These are phyloP conservation scores for Pinus tabuliformis DNA, from an alignment of 75 land plant species.

Conservation along the genomic window DNA sequence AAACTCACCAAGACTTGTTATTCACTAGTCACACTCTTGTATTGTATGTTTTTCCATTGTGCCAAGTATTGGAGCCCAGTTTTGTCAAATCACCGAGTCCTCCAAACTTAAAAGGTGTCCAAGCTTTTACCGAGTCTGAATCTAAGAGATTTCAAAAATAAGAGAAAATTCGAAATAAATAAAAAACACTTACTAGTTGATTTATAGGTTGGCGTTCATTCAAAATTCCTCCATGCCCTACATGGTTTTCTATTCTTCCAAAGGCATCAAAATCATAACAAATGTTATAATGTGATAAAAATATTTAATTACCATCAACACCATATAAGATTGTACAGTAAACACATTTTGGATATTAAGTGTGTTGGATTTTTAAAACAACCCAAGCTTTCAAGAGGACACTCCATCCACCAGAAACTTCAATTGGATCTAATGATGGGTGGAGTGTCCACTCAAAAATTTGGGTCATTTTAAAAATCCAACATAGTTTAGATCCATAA, in stretches of 20 bases:
- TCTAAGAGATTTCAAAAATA: background rate
- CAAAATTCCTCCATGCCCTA: conserved; percentile 88
- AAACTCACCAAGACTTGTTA: too few relatives aligned
- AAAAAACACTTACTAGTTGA: conserved; percentile 52
- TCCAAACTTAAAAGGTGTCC: too few relatives aligned
- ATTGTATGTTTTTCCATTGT: background rate
- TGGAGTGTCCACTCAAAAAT: too few relatives aligned
- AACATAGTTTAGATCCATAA: background rate
- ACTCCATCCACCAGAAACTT: too few relatives aligned
- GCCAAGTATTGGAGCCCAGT: too few relatives aligned
- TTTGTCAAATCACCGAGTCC: too few relatives aligned
- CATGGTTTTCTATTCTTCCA: conserved; percentile 87
- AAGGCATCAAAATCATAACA: background rate
- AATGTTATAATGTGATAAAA: background rate
- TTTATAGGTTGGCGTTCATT: conserved; percentile 90
- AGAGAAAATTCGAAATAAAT: background rate
- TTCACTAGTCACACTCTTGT: background rate
- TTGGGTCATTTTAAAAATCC: background rate
- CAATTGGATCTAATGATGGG: too few relatives aligned
- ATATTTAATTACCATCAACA: background rate
- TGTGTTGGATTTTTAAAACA: too few relatives aligned
- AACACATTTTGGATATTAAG: too few relatives aligned
- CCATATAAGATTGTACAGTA: too few relatives aligned
- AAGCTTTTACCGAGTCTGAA: background rate
- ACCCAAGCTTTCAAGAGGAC: too few relatives aligned